Conservation (phyloP, 768 basidiomycete species). For the Baorangia bicolor region DNA sequence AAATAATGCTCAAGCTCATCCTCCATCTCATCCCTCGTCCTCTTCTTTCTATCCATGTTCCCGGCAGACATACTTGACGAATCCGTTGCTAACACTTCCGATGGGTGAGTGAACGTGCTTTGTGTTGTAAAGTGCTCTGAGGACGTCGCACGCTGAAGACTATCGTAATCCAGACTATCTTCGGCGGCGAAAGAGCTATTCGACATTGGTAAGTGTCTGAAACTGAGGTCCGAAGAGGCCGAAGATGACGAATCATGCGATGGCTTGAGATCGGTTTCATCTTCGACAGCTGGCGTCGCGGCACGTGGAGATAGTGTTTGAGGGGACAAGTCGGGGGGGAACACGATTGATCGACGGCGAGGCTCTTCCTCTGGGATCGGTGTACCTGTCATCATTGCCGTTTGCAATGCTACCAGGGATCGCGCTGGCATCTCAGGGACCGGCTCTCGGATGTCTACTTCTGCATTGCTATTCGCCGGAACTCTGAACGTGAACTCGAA, state of each 20-base stretch:
- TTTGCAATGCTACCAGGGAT: conserved; percentile 26
- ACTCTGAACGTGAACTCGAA: conserved; percentile 29
- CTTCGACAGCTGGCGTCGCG: conserved; percentile 10
- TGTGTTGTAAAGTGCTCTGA: conserved; percentile 35
- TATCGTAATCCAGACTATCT: conserved; percentile 8
- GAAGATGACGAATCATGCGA: conserved; percentile 10
- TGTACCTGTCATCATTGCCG: conserved; percentile 23
- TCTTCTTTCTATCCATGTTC: conserved; percentile 29
- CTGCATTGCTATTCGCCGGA: conserved; percentile 3
- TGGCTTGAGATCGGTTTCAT: background rate
- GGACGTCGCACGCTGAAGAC: conserved; percentile 8
- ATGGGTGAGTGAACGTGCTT: conserved; percentile 43
- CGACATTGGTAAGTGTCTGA: conserved; percentile 24
- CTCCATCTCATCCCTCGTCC: conserved; percentile 22
- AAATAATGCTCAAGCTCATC: conserved; percentile 31
- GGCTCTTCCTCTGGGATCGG: conserved; percentile 25
- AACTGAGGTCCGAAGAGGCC: conserved; percentile 14
- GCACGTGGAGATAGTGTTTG: conserved; percentile 9
- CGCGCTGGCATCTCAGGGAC: conserved; percentile 25
- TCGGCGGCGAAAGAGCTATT: conserved; percentile 15
- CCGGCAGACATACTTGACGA: conserved; percentile 31
- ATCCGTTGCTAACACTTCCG: conserved; percentile 45
- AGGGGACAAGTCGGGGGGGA: conserved; percentile 19
- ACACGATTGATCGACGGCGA: conserved; percentile 27
- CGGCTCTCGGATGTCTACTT: conserved; percentile 25